Percentiles rank a stretch among this genome's conserved stretches.
phyloP scores from a whole-genome alignment of 202 grass and related monocot species.

The Digitaria exilis region DNA sequence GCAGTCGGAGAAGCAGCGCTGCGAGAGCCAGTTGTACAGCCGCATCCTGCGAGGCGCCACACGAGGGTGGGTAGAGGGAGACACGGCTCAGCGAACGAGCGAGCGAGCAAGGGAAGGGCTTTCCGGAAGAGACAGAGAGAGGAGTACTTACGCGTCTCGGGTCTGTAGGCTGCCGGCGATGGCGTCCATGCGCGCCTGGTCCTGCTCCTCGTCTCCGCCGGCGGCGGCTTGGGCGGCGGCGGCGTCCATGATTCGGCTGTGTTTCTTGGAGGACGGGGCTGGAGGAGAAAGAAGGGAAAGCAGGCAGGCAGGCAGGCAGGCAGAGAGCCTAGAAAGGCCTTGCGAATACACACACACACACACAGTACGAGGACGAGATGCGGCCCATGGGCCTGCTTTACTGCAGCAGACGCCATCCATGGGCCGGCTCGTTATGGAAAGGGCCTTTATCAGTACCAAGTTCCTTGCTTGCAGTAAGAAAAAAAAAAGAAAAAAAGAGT shows the following conservation, averaged over 20 bases:
- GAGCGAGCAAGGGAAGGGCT: too few relatives aligned
- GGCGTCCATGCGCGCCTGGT: constrained; percentile 44
- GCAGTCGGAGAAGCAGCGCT: constrained; percentile 76
- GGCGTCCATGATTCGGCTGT: not conserved
- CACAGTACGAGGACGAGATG: not conserved
- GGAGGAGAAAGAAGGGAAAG: not conserved
- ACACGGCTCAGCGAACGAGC: not conserved
- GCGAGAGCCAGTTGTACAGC: constrained; percentile 54
- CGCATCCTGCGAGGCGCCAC: constrained; percentile 36
- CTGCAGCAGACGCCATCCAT: not conserved
- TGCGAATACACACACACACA: not conserved
- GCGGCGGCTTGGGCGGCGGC: constrained; percentile 1
- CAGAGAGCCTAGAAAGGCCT: not conserved
- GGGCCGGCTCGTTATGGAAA: not conserved
- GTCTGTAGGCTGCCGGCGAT: constrained; percentile 36
- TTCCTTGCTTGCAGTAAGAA: not conserved
- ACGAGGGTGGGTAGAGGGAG: too few relatives aligned
- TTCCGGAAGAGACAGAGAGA: not conserved
- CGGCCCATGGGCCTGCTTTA: not conserved
- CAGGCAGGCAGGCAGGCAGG: not conserved
- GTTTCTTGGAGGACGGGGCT: constrained; percentile 38
- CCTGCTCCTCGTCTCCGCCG: constrained; percentile 21
- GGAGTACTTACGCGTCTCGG: constrained; percentile 43
- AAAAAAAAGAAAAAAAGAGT: not conserved
- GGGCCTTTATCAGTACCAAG: too few relatives aligned